Conservation (phyloP, 441 rosid species). For the Eutrema salsugineum region DNA sequence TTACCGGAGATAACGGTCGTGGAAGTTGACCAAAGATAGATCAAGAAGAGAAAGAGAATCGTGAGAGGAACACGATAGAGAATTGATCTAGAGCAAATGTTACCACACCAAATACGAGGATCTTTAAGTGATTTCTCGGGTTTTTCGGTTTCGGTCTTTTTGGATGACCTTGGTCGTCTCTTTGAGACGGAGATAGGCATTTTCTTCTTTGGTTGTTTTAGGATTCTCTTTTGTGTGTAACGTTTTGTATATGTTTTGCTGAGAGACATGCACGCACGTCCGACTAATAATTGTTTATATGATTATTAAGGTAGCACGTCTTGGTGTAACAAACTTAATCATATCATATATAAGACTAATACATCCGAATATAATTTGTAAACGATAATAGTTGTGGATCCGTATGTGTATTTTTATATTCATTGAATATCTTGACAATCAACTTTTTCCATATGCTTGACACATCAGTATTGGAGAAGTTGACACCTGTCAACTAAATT, state of each 20-base stretch:
- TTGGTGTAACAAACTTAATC: background rate
- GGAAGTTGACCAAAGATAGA: conserved; percentile 75
- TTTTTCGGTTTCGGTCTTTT: conserved; percentile 30
- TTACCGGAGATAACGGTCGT: conserved; percentile 66
- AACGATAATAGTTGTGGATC: background rate
- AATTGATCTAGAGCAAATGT: conserved; percentile 32
- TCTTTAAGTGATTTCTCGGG: background rate
- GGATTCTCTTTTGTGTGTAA: background rate
- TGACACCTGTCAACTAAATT: too few relatives aligned
- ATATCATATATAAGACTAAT: background rate
- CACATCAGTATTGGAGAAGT: too few relatives aligned
- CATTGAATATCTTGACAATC: too few relatives aligned
- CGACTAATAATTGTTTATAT: conserved; percentile 12
- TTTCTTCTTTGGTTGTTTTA: background rate
- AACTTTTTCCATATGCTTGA: too few relatives aligned
- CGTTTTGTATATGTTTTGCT: conserved; percentile 4
- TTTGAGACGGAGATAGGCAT: conserved; percentile 57
- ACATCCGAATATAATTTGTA: background rate
- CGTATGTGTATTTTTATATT: too few relatives aligned
- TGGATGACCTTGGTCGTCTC: conserved; percentile 46
- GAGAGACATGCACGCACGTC: conserved; percentile 23
- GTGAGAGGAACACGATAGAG: conserved; percentile 46
- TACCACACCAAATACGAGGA: conserved; percentile 13
- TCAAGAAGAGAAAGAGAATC: conserved; percentile 40
- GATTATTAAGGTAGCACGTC: conserved; percentile 24